phyloP scores from a whole-genome alignment of 331 rosid genomes.

The Quercus tomentella region DNA sequence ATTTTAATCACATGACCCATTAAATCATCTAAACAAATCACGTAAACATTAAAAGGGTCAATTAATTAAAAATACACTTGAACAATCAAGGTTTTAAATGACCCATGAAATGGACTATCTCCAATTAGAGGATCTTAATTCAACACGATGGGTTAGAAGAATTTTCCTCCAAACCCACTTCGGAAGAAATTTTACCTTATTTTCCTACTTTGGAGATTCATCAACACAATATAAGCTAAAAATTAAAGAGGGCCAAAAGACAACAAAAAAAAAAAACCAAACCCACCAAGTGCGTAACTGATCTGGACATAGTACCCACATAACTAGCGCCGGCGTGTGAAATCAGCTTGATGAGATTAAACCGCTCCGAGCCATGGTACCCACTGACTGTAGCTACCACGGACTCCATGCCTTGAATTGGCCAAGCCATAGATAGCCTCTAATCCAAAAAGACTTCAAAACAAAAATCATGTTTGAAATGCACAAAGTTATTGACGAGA shows the following conservation, averaged over 20 bases:
- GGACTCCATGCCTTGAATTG: slow-evolving; percentile 61
- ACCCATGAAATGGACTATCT: too few species aligned
- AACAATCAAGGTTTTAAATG: too few species aligned
- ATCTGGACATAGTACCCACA: slow-evolving; percentile 66
- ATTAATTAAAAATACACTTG: too few species aligned
- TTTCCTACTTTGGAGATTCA: neutral
- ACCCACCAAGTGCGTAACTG: slow-evolving; percentile 78
- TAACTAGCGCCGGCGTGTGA: slow-evolving; percentile 59
- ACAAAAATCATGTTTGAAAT: neutral
- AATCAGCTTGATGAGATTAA: slow-evolving; percentile 73
- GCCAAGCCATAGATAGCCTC: slow-evolving; percentile 9
- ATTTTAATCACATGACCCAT: too few species aligned
- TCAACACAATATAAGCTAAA: neutral
- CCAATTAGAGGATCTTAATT: too few species aligned
- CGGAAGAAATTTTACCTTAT: too few species aligned
- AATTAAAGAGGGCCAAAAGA: neutral
- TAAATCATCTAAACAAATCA: too few species aligned
- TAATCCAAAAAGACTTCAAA: neutral
- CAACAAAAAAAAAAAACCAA: neutral
- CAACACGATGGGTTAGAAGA: too few species aligned
- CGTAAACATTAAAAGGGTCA: too few species aligned
- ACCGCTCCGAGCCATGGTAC: slow-evolving; percentile 63
- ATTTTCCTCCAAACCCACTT: too few species aligned
- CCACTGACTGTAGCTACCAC: slow-evolving; percentile 87
- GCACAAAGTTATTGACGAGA: too few species aligned